These are phyloP conservation scores for Talaromyces thailandensis DNA, from an alignment of 495 filamentous ascomycete species.

Conservation along the genomic window DNA sequence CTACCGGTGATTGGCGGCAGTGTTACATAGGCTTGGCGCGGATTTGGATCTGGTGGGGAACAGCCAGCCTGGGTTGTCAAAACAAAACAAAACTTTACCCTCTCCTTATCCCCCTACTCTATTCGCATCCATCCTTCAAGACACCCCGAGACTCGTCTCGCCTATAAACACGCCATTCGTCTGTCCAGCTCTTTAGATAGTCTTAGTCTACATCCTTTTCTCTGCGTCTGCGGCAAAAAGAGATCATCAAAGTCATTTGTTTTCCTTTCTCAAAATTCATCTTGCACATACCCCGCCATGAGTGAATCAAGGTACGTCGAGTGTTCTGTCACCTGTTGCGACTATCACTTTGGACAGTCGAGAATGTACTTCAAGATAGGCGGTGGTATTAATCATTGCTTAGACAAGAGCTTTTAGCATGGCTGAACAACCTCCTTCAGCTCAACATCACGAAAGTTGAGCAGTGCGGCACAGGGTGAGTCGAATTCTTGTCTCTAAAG, in stretches of 20 bases:
- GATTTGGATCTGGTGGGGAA: conserved; percentile 1
- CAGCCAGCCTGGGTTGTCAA: not conserved
- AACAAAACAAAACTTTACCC: conserved; percentile 6
- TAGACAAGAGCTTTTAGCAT: conserved; percentile 93
- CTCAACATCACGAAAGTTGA: conserved; percentile 97
- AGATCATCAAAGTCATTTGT: not conserved
- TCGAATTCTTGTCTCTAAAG: conserved; percentile 17
- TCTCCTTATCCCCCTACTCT: not conserved
- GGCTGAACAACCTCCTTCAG: conserved; percentile 95
- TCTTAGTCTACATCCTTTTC: not conserved
- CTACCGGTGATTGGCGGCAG: not conserved
- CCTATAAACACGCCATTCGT: not conserved
- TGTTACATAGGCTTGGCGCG: not conserved
- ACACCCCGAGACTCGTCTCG: not conserved
- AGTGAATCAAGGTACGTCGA: conserved; percentile 43
- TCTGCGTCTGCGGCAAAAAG: not conserved
- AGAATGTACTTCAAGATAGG: not conserved
- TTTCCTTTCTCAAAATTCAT: not conserved
- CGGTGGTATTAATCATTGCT: not conserved
- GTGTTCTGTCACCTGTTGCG: not conserved
- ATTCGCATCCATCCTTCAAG: not conserved
- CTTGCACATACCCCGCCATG: conserved; percentile 35
- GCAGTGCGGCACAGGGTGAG: conserved; percentile 97
- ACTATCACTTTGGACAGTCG: not conserved
- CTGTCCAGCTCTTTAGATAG: not conserved